Evolutionary conservation across 192 early-diverging fungal genomes (phyloP).

Genomic region (Piromyces finnis): DNA sequence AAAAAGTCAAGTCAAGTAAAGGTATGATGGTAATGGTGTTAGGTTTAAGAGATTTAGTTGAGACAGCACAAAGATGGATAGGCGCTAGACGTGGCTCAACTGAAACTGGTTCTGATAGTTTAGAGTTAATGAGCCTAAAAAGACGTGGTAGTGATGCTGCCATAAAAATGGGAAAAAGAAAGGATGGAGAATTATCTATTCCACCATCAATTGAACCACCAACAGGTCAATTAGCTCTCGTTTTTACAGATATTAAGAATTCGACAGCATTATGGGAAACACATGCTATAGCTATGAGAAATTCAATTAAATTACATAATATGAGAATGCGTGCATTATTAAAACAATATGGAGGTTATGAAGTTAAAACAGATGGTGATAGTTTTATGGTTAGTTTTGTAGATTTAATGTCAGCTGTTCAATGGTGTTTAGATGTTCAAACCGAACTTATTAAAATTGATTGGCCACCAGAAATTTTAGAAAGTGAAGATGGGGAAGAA

Average conservation of each 20-base stretch:
- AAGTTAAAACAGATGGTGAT: constrained; percentile 91
- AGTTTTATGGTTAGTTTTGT: constrained; percentile 88
- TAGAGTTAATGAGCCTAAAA: background rate
- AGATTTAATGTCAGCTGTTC: constrained; percentile 52
- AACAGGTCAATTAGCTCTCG: constrained; percentile 59
- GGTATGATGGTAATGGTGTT: constrained; percentile 76
- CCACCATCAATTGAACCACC: constrained; percentile 48
- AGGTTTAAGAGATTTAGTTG: constrained; percentile 63
- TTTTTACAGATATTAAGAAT: constrained; percentile 89
- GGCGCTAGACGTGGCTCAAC: constrained; percentile 1
- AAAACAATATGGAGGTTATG: constrained; percentile 70
- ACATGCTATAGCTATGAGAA: constrained; percentile 59
- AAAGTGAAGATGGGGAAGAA: constrained; percentile 52
- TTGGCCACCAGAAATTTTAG: constrained; percentile 74
- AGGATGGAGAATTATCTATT: background rate
- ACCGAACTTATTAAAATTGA: constrained; percentile 57
- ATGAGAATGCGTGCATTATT: constrained; percentile 62
- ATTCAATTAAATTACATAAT: constrained; percentile 75
- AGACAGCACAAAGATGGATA: constrained; percentile 1
- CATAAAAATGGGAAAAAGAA: constrained; percentile 2
- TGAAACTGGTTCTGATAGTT: background rate
- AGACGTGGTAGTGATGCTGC: constrained; percentile 6
- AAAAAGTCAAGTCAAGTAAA: constrained; percentile 11
- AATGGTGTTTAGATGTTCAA: constrained; percentile 81
- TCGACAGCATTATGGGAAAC: constrained; percentile 87